phyloP scores from a whole-genome alignment of 2,329 filamentous ascomycete species.

The Stagonosporopsis cucurbitacearum region DNA sequence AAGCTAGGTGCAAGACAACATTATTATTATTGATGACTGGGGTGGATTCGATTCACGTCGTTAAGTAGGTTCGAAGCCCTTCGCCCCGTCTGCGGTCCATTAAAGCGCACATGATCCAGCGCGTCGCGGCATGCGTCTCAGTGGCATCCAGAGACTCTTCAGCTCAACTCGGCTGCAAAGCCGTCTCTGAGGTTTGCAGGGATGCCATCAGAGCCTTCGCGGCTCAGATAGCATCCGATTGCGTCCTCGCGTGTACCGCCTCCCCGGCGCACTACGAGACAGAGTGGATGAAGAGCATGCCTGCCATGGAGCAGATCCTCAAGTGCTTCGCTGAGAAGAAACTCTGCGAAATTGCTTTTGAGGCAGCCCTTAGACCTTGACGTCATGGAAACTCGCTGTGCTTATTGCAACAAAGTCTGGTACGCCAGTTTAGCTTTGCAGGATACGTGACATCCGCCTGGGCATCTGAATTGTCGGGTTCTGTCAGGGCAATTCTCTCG shows the following conservation, averaged over 20 bases:
- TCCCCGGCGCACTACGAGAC: background rate
- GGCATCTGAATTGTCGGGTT: background rate
- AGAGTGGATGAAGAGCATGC: background rate
- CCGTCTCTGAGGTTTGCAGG: slow-evolving; percentile 2
- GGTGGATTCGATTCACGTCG: background rate
- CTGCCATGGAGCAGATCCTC: slow-evolving; percentile 6
- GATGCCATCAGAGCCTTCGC: background rate
- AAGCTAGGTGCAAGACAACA: background rate
- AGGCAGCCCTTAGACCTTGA: background rate
- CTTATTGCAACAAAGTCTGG: background rate
- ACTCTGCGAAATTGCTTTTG: background rate
- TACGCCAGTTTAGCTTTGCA: background rate
- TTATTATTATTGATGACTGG: background rate
- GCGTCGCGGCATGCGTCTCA: background rate
- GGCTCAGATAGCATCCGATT: background rate
- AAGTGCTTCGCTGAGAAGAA: background rate
- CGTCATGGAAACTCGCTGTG: background rate
- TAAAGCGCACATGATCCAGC: background rate
- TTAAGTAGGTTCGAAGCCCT: background rate
- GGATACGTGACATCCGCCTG: background rate
- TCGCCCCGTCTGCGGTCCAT: background rate
- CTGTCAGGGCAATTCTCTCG: background rate
- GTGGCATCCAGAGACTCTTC: slow-evolving; percentile 1
- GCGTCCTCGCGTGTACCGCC: background rate
- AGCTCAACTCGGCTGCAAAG: background rate